Evolutionary conservation across 805 yeast genomes (phyloP), one percentile per base, ranked within the genome.

Genomic region (Lipomyces chichibuensis): DNA sequence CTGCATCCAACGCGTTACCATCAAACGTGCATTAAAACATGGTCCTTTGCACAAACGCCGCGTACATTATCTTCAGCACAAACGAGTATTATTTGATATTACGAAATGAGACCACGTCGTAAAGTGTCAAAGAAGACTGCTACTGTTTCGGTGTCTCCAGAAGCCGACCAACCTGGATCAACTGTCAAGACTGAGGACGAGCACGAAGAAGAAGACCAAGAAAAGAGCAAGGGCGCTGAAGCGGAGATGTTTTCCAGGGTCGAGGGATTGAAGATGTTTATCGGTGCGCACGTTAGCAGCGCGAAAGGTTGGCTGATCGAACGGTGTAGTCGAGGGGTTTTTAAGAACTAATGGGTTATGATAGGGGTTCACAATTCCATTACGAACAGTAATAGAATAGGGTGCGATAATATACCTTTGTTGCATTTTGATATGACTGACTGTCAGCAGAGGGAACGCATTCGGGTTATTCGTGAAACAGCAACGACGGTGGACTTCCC

Each of bases 401-500:
- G 87, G 73, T 81, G 79, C 11, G 78, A 66, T 11, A 43, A 11
- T 37, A 13, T 37, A n/a, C n/a, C 25, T 17, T n/a, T n/a, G 23
- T 3, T 8, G 23, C 20, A 17, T 13, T n/a, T 43, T 17, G 49
- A 37, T 37, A 43, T 43, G 49, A 43, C 49, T 43, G 49, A 43
- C 49, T 13, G 20, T 17, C 13, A 0, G 20, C 55, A 78, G 87
- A 0, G 90, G 90, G 64, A 91, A 91, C 74, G 85, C 96, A 57
- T 92, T 95, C 82, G 98, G 98, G 0, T 79, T 95, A 73, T 95
- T 95, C 76, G 80, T 95, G 71, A 93, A 93, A 76, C 89, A 91
- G 62, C 98, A 97, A 39, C 84, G 96, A 69, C 85, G 89, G 75
- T 95, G 98, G 98, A 89, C 84, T 1, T 88, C 97, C 1, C 94